A percentile compares a stretch with the other conserved stretches of the same genome.
These are phyloP conservation scores for Flaveria ramosissima DNA, from an alignment of 129 eudicot species.

Conservation along the genomic window DNA sequence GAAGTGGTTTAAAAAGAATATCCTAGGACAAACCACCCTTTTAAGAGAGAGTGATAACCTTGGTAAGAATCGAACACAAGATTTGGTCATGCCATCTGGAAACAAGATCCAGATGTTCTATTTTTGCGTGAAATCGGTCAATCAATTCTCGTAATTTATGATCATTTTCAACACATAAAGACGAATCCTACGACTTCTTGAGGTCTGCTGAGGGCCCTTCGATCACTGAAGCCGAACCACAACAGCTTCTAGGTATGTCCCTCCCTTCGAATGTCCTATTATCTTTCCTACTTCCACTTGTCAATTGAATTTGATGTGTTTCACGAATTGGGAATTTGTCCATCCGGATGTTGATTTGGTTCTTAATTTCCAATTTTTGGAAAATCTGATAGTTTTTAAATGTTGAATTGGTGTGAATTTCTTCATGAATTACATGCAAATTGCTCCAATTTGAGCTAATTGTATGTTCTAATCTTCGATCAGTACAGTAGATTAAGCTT, in stretches of 20 bases:
- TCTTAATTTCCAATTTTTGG: not conserved
- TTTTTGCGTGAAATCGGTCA: not conserved
- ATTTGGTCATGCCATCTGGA: not conserved
- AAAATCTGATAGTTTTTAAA: not conserved
- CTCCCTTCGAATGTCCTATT: not conserved
- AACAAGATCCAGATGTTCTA: not conserved
- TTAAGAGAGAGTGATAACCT: not conserved
- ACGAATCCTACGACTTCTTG: not conserved
- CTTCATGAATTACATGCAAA: not conserved
- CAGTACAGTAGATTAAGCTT: not conserved
- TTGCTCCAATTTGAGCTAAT: not conserved
- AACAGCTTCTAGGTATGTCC: not conserved
- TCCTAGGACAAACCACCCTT: not conserved
- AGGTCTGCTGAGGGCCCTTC: not conserved
- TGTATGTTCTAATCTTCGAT: not conserved
- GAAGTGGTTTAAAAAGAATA: no score
- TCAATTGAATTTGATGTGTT: not conserved
- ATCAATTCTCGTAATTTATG: not conserved
- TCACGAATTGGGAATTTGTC: not conserved
- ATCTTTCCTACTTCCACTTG: not conserved
- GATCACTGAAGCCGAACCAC: not conserved
- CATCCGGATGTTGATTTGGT: not conserved
- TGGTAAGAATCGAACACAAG: not conserved
- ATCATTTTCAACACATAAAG: not conserved
- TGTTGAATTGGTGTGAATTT: not conserved